Percentiles rank a stretch among this genome's conserved stretches.
phyloP scores from a whole-genome alignment of 441 rosid species.

The Lepidium campestre region DNA sequence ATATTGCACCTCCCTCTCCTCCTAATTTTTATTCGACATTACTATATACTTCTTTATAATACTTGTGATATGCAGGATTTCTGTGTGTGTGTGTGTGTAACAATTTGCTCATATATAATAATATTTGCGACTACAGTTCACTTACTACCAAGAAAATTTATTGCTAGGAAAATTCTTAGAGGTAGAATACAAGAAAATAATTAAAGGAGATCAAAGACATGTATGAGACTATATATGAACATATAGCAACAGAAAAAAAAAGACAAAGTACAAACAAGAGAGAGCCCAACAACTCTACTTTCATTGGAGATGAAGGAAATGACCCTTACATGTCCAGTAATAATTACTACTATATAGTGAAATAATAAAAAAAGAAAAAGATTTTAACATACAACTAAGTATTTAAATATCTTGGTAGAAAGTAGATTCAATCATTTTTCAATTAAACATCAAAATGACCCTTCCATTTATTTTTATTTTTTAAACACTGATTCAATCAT shows the following conservation, averaged over 20 bases:
- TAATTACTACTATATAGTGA: not conserved
- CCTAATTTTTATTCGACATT: not conserved
- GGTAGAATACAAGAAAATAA: not conserved
- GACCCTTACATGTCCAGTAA: constrained; percentile 18
- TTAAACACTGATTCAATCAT: constrained; percentile 8
- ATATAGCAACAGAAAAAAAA: not conserved
- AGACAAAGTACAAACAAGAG: not conserved
- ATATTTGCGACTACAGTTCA: not conserved
- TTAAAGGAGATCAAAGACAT: no score
- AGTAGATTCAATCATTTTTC: no score
- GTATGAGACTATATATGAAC: not conserved
- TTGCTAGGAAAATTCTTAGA: not conserved
- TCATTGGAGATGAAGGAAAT: constrained; percentile 7
- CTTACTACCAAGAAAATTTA: not conserved
- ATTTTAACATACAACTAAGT: not conserved
- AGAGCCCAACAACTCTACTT: constrained; percentile 14
- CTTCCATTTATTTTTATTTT: no score
- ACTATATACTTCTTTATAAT: no score
- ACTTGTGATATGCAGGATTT: no score
- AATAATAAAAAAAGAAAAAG: no score
- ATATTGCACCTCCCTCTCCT: not conserved
- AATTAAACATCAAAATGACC: no score
- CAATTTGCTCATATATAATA: constrained; percentile 5
- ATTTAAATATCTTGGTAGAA: not conserved
- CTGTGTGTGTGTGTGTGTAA: not conserved